Conservation (phyloP, 139 green algal species). For the Pedinophyceae sp. region DNA sequence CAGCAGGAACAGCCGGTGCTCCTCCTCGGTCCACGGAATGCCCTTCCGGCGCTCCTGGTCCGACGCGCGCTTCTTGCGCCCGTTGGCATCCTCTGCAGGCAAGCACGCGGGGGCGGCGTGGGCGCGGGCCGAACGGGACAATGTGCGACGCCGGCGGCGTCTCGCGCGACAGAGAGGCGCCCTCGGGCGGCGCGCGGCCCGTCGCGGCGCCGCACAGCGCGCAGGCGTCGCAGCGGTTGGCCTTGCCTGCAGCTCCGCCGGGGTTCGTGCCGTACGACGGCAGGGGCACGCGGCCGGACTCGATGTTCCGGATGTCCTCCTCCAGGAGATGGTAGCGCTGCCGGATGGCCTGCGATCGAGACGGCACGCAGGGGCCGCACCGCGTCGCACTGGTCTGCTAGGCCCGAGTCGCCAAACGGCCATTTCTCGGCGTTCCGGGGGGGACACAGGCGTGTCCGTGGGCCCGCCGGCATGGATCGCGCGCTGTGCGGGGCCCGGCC, state of each 20-base stretch:
- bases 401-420: background rate
- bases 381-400: background rate
- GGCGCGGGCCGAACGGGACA: too few relatives aligned
- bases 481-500: background rate
- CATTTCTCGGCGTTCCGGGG: constrained; percentile 9
- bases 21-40: constrained; percentile 88
- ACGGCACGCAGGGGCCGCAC: background rate
- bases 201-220: too few relatives aligned
- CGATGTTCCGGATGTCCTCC: constrained; percentile 44
- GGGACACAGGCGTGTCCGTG: constrained; percentile 3
- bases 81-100: too few relatives aligned
- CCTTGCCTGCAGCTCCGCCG: too few relatives aligned
- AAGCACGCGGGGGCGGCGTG: too few relatives aligned
- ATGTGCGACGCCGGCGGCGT: too few relatives aligned
- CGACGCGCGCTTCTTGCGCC: background rate
- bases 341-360: background rate
- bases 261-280: constrained; percentile 46
- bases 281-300: constrained; percentile 33
- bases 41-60: constrained; percentile 54
- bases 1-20: constrained; percentile 82
- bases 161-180: too few relatives aligned
- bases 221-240: too few relatives aligned
- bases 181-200: too few relatives aligned
- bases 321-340: constrained; percentile 5
- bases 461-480: background rate